phyloP scores from a whole-genome alignment of 2,329 filamentous ascomycete species.

The Gremmenia infestans region DNA sequence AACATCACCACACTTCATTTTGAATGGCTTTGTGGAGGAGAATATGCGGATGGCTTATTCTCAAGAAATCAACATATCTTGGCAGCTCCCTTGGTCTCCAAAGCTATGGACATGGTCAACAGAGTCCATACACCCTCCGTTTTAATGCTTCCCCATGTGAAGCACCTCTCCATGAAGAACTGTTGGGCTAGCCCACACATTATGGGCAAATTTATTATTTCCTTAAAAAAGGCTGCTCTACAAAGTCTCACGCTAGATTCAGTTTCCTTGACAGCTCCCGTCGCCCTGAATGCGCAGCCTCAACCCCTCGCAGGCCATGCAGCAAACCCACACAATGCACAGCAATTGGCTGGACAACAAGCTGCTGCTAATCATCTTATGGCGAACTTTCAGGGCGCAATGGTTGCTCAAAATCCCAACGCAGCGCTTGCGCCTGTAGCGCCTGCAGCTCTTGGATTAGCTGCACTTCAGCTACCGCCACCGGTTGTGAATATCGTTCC shows the following conservation, averaged over 20 bases:
- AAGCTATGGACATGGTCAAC: slow-evolving; percentile 32
- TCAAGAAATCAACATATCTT: slow-evolving; percentile 59
- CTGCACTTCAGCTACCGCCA: neutral
- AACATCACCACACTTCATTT: slow-evolving; percentile 56
- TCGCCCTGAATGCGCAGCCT: slow-evolving; percentile 24
- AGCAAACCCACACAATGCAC: slow-evolving; percentile 7
- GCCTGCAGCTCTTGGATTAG: neutral
- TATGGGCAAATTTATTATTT: slow-evolving; percentile 46
- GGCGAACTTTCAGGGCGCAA: neutral
- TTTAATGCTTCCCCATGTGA: slow-evolving; percentile 51
- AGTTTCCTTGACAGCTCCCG: slow-evolving; percentile 55
- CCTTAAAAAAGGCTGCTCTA: slow-evolving; percentile 43
- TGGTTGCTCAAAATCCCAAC: neutral
- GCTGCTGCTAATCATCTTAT: slow-evolving; percentile 5
- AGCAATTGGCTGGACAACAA: slow-evolving; percentile 4
- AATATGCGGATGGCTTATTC: slow-evolving; percentile 56
- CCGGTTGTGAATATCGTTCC: neutral
- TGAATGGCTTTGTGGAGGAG: slow-evolving; percentile 64
- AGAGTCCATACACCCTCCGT: slow-evolving; percentile 27
- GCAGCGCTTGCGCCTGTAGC: neutral
- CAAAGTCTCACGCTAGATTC: slow-evolving; percentile 55
- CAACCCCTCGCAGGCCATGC: slow-evolving; percentile 8
- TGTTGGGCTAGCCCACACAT: slow-evolving; percentile 62
- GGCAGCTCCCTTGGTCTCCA: slow-evolving; percentile 48
- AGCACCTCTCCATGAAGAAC: slow-evolving; percentile 59